These are phyloP conservation scores for Candida ficus DNA, from an alignment of 805 yeast species.

Conservation along the genomic window DNA sequence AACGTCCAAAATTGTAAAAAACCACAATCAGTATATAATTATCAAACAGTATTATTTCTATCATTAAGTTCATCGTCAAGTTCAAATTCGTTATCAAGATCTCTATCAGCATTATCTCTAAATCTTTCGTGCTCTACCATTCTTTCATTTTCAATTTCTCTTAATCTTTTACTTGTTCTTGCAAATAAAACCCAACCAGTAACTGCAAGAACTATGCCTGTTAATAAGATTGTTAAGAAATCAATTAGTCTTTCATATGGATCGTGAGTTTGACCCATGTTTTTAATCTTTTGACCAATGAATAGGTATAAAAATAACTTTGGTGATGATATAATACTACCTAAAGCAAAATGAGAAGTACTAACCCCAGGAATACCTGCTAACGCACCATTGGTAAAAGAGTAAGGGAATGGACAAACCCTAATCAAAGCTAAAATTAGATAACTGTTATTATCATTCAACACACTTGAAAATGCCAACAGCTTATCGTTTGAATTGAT, in stretches of 20 bases:
- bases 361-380: conserved; percentile 81
- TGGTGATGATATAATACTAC: conserved; percentile 76
- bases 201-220: conserved; percentile 46
- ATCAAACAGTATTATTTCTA: not conserved
- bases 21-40: not conserved
- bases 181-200: conserved; percentile 67
- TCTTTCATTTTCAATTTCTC: conserved; percentile 26
- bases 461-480: conserved; percentile 66
- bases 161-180: conserved; percentile 37
- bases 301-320: conserved; percentile 72
- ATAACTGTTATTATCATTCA: conserved; percentile 66
- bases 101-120: not conserved
- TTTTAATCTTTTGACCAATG: conserved; percentile 69
- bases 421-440: conserved; percentile 66
- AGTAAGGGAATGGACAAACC: conserved; percentile 89
- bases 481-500: conserved; percentile 59
- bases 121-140: conserved; percentile 8
- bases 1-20: no score
- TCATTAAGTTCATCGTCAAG: not conserved
- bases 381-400: conserved; percentile 86
- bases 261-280: conserved; percentile 57
- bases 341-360: conserved; percentile 55
- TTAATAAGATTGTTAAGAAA: conserved; percentile 50
- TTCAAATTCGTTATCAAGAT: not conserved
- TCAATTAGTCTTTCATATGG: conserved; percentile 53